Percentiles rank a stretch among this genome's conserved stretches.
Conservation (phyloP, 768 basidiomycete genomes). For the Lactifluus volemus region DNA sequence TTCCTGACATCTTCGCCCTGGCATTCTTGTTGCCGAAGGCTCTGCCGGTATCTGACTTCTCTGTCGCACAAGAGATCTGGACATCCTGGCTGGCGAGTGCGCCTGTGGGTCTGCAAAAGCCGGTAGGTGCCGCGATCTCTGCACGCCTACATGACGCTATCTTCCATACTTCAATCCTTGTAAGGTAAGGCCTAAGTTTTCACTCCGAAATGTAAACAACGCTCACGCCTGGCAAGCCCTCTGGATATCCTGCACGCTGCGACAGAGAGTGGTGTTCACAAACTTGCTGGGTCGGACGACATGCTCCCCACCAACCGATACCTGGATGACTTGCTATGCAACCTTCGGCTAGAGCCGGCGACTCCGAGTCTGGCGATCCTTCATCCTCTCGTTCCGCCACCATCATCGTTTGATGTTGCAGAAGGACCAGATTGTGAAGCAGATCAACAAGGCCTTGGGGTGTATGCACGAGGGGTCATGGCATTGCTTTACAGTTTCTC, state of each 20-base stretch:
- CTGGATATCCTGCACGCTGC: conserved; percentile 21
- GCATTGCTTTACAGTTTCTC: conserved; percentile 49
- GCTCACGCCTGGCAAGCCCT: conserved; percentile 20
- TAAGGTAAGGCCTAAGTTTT: conserved; percentile 25
- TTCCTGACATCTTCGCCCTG: conserved; percentile 41
- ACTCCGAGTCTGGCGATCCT: conserved; percentile 51
- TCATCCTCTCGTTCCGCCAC: conserved; percentile 49
- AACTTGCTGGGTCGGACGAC: conserved; percentile 34
- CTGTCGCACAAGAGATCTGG: conserved; percentile 28
- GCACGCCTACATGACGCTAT: conserved; percentile 35
- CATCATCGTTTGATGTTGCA: conserved; percentile 21
- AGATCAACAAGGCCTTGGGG: conserved; percentile 47
- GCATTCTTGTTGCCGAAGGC: conserved; percentile 38
- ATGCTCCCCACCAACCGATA: conserved; percentile 29
- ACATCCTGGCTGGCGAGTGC: conserved; percentile 22
- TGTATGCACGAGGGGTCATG: conserved; percentile 54
- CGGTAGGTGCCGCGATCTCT: conserved; percentile 32
- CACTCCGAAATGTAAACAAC: not conserved
- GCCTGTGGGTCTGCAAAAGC: conserved; percentile 20
- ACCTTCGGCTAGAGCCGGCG: conserved; percentile 38
- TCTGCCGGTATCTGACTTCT: conserved; percentile 15
- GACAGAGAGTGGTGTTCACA: not conserved
- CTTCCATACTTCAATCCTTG: conserved; percentile 27
- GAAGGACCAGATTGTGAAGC: conserved; percentile 15
- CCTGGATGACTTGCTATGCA: conserved; percentile 17